Percentiles rank a stretch among this genome's conserved stretches.
phyloP scores from a whole-genome alignment of 805 yeast species.

The Candida boleticola region DNA sequence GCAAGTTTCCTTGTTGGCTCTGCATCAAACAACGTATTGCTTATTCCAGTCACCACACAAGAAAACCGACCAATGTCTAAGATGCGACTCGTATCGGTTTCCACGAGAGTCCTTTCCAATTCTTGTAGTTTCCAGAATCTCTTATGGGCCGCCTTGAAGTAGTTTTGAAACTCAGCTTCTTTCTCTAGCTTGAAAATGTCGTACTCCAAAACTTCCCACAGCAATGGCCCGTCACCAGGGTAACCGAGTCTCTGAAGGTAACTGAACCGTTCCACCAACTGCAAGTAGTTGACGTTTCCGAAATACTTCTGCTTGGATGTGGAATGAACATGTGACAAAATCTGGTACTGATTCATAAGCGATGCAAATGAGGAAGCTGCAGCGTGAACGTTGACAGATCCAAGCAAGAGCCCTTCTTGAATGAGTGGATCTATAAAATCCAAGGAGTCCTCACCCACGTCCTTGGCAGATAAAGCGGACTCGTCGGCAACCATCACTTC shows the following conservation, averaged over 20 bases:
- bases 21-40: neutral
- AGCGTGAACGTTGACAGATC: constrained; percentile 25
- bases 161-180: constrained; percentile 12
- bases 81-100: neutral
- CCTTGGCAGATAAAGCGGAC: neutral
- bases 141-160: constrained; percentile 14
- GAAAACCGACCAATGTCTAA: neutral
- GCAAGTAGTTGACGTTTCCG: neutral
- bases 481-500: constrained; percentile 8
- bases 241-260: constrained; percentile 33
- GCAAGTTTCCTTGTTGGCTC: constrained; percentile 18
- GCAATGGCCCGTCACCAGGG: constrained; percentile 31
- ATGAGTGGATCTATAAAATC: constrained; percentile 12
- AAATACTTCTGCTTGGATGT: neutral
- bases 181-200: constrained; percentile 15
- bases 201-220: constrained; percentile 12
- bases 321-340: constrained; percentile 27
- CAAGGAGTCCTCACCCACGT: neutral
- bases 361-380: constrained; percentile 23
- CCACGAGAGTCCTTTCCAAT: constrained; percentile 13
- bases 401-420: constrained; percentile 25
- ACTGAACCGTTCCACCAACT: constrained; percentile 13
- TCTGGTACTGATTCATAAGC: constrained; percentile 37
- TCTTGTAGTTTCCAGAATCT: constrained; percentile 25
- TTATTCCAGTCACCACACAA: neutral